Percentiles rank a stretch among this genome's conserved stretches.
Evolutionary conservation across 2,329 filamentous ascomycete species (phyloP).

Genomic region (Pseudovirgaria hyperparasitica): DNA sequence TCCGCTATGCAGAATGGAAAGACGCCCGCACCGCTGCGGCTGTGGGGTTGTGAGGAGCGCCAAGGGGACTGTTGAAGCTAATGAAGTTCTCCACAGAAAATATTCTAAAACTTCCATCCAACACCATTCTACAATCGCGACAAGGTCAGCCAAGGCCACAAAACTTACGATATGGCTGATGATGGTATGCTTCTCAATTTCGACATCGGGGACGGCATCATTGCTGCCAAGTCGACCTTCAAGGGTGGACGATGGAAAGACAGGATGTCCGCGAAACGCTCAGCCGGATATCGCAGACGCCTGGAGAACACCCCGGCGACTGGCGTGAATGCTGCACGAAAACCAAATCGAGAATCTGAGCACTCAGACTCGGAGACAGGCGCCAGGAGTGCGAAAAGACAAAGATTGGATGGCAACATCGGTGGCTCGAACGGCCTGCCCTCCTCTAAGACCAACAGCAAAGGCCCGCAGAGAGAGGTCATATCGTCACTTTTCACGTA

Average conservation of each 20-base stretch:
- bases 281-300: conserved; percentile 40
- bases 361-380: conserved; percentile 6
- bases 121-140: conserved; percentile 1
- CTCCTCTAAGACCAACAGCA: conserved; percentile 17
- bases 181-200: conserved; percentile 95
- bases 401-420: conserved; percentile 20
- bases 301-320: conserved; percentile 22
- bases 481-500: conserved; percentile 87
- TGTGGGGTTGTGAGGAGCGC: too few species aligned
- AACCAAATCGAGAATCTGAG: not conserved
- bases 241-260: conserved; percentile 93
- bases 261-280: conserved; percentile 66
- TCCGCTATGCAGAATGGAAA: too few species aligned
- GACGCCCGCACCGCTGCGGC: too few species aligned
- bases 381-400: conserved; percentile 20
- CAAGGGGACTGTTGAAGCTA: too few species aligned
- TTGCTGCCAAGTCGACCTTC: conserved; percentile 52
- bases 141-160: not conserved
- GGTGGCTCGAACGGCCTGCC: conserved; percentile 9
- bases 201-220: conserved; percentile 55
- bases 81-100: too few species aligned
- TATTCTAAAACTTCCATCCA: conserved; percentile 2
- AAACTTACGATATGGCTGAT: conserved; percentile 57
- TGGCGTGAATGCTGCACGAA: conserved; percentile 12
- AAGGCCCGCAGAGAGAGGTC: conserved; percentile 44